Evolutionary conservation across 306 rosid genomes (phyloP).

Genomic region (Quercus mongolica): DNA sequence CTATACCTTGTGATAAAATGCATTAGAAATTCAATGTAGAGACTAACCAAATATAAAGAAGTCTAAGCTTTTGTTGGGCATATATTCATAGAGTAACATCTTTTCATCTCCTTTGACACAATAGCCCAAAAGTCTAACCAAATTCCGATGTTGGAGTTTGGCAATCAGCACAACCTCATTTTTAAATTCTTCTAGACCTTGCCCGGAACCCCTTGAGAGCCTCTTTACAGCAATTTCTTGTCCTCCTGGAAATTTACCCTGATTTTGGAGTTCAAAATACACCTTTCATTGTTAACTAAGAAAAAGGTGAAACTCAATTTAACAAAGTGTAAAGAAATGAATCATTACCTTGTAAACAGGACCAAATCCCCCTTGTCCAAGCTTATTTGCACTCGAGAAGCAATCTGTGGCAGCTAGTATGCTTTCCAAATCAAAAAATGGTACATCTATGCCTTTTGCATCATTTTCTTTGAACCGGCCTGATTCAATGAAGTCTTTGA

Average conservation of each 20-base stretch:
- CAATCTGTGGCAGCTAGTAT: conserved; percentile 52
- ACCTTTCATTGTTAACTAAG: neutral
- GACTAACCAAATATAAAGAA: conserved; percentile 68
- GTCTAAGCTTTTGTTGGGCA: conserved; percentile 80
- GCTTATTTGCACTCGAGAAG: conserved; percentile 63
- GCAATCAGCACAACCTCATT: conserved; percentile 81
- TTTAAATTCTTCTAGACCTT: conserved; percentile 73
- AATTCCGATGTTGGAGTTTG: conserved; percentile 76
- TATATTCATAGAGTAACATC: conserved; percentile 69
- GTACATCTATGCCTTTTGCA: conserved; percentile 58
- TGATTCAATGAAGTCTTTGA: conserved; percentile 56
- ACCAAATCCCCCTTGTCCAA: conserved; percentile 82
- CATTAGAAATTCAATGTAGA: neutral
- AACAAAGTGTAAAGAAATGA: neutral
- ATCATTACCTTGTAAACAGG: conserved; percentile 62
- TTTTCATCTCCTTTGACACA: conserved; percentile 78
- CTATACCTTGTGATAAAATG: neutral
- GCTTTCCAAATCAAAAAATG: conserved; percentile 57
- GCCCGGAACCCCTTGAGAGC: conserved; percentile 76
- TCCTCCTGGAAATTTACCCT: conserved; percentile 65
- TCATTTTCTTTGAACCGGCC: conserved; percentile 51
- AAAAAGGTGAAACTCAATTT: conserved; percentile 1
- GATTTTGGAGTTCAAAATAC: neutral
- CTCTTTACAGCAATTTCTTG: conserved; percentile 75
- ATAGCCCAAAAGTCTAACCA: conserved; percentile 75